Evolutionary conservation across 2,329 filamentous ascomycete species (phyloP).

Genomic region (Coniella vitis): DNA sequence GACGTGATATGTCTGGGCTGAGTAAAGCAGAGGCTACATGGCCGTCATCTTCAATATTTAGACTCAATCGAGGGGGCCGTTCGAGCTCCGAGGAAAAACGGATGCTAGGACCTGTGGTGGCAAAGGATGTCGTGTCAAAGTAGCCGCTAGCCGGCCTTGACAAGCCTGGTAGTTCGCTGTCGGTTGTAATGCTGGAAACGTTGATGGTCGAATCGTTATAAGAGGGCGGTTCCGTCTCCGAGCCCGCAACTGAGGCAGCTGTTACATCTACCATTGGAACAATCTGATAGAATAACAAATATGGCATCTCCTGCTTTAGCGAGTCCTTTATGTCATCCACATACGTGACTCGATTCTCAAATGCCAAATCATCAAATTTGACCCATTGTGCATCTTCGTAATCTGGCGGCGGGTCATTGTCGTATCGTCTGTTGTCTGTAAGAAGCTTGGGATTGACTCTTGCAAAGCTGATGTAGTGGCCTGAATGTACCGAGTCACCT

Average conservation of each 20-base stretch:
- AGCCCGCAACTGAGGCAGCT: constrained; percentile 39
- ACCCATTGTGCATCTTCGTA: constrained; percentile 77
- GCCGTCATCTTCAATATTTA: constrained; percentile 36
- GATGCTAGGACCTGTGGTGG: constrained; percentile 40
- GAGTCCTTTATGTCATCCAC: constrained; percentile 73
- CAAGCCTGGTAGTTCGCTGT: constrained; percentile 21
- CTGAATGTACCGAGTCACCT: constrained; percentile 76
- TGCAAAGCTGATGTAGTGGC: constrained; percentile 85
- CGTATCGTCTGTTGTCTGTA: constrained; percentile 52
- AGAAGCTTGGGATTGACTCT: constrained; percentile 60
- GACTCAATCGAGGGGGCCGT: constrained; percentile 38
- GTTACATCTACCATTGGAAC: constrained; percentile 72
- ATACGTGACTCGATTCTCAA: constrained; percentile 61
- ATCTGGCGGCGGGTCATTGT: constrained; percentile 52
- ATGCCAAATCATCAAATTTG: constrained; percentile 78
- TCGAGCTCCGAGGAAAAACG: constrained; percentile 52
- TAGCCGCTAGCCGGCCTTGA: constrained; percentile 36
- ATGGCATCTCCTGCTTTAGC: constrained; percentile 81
- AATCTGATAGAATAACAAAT: constrained; percentile 92
- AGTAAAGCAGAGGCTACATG: constrained; percentile 25
- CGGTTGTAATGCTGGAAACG: constrained; percentile 25
- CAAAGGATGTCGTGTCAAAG: constrained; percentile 34
- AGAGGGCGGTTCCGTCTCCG: constrained; percentile 48
- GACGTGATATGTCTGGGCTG: constrained; percentile 32
- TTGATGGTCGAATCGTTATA: constrained; percentile 48